Evolutionary conservation across 73 alveolate species (phyloP).

Genomic region (Paramecium tetraurelia): DNA sequence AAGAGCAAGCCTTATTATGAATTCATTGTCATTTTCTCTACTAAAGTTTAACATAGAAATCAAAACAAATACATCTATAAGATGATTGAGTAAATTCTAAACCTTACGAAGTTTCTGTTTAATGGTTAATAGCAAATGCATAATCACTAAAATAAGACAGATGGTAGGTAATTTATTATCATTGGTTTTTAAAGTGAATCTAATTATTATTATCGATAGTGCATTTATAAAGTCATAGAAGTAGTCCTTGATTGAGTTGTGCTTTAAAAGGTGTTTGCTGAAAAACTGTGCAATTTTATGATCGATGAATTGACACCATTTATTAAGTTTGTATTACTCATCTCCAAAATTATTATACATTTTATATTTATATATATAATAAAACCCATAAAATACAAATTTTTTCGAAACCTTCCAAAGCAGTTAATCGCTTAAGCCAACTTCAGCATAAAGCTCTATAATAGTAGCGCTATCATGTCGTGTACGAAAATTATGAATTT

Average conservation of each 20-base stretch:
- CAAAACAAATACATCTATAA: neutral
- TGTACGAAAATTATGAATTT: neutral
- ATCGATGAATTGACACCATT: slow-evolving; percentile 27
- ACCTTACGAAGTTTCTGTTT: neutral
- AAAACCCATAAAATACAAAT: neutral
- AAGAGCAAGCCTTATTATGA: neutral
- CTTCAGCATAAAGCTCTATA: no score
- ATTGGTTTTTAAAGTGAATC: neutral
- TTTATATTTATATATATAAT: neutral
- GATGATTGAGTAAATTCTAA: neutral
- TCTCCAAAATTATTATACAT: slow-evolving; percentile 16
- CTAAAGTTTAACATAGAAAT: neutral
- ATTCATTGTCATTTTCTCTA: slow-evolving; percentile 39
- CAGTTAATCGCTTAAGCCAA: no score
- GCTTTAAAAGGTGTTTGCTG: neutral
- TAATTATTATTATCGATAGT: neutral
- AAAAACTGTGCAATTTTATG: neutral
- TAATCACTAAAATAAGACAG: neutral
- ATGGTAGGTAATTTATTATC: neutral
- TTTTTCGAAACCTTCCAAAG: neutral
- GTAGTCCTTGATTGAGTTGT: neutral
- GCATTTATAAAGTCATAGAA: neutral
- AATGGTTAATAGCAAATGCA: neutral
- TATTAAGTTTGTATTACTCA: neutral
- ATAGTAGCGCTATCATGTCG: neutral